Evolutionary conservation across 305 asterid genomes (phyloP), one percentile per base, ranked within the genome.

Genomic region (Fraxinus latifolia): DNA sequence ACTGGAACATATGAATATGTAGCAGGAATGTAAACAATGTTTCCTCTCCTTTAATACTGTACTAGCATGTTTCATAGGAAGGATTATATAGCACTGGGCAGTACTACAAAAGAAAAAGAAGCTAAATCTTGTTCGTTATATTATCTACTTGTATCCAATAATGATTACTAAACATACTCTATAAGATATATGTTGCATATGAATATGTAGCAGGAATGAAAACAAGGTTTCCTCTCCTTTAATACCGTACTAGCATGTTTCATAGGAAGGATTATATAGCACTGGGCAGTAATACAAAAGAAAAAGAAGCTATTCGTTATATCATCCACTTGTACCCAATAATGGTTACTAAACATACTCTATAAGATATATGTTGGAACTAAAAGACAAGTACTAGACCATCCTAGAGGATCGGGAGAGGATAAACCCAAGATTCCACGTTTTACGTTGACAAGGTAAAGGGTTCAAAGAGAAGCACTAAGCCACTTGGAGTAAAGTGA

Each of bases 401-500:
- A 9, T 25, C 7, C 36, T 58, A 12, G 19, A 9, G 37, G 37
- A 67, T 67, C 5, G 19, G n/a, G 36, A 67, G 32, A 67, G 74
- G 74, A 29, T 27, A 67, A 27, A 25, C 70, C 31, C 70, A 58
- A 58, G 5, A 67, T 25, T 25, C 19, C 74, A 67, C 33, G 3
- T 9, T 27, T 67, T 27, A 67, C 3, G 36, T 67, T 67, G 34
- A 67, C 19, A 15, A 70, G 80, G 34, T 68, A 14, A 76, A 42
- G 37, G 68, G 74, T 70, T 53, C 72, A 75, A 79, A 60, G 32
- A 29, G 77, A 80, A 77, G 65, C 11, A 67, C 27, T 53, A 76
- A 15, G 73, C 44, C 23, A 70, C 60, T 50, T 21, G 4, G 34
- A 32, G 36, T 65, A 39, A 77, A 27, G 65, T 11, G 27, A 19